Evolutionary conservation across 164 flowering plant genomes (phyloP), one percentile per base, ranked within the genome.

Genomic region (Sedum album): DNA sequence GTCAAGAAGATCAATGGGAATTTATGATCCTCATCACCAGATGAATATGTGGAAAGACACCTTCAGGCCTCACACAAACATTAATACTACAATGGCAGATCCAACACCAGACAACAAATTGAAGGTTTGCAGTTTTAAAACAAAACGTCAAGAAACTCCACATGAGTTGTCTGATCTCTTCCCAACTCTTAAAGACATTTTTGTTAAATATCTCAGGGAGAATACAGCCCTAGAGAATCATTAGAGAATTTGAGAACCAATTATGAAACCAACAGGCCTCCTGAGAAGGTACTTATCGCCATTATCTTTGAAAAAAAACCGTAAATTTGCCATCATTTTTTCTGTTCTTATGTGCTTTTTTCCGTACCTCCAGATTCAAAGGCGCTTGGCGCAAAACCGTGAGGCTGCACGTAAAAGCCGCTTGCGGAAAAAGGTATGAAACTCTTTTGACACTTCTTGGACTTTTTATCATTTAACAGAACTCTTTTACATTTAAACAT

Each of bases 371-470:
- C 79, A 85, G 89, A 70, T 72, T 44, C 80, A 72, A 69, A 75
- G 85, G 53, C 85, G 87, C 35, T 64, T 85, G 39, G 89, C 83
- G 31, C 89, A 85, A 72, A 85, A 85, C 69, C 84, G 89, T 25
- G 87, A 82, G 73, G 87, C 89, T 74, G 89, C 89, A 28, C 79
- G 85, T 17, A 85, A 82, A 72, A 82, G 89, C 68, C 82, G 89
- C 41, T 20, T 79, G 68, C 68, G 87, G 62, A 85, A 83, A 74
- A 85, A 85, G 89, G 89, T 85, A 61, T 5, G 28, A 49, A 7
- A 36, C n/a, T 7, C n/a, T 4, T 30, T 4, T 61, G 31, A n/a
- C n/a, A n/a, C n/a, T n/a, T n/a, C n/a, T n/a, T n/a, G n/a, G n/a
- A n/a, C n/a, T n/a, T n/a, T n/a, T n/a, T n/a, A n/a, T n/a, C n/a